Evolutionary conservation across 2,329 filamentous ascomycete genomes (phyloP).

Genomic region (Penicillium sp.): DNA sequence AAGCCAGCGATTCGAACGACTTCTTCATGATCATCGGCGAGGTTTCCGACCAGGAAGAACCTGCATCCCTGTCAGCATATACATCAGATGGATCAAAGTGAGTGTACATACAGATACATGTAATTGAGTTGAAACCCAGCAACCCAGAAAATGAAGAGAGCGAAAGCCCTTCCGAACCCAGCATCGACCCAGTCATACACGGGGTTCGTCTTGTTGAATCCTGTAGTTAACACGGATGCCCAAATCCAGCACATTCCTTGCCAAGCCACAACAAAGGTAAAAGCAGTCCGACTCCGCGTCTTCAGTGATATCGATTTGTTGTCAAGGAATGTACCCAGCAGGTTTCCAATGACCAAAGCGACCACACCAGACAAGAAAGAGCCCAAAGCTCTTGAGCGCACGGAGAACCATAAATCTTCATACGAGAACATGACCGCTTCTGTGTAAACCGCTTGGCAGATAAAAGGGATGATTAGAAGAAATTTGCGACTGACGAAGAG

Average conservation of each 20-base stretch:
- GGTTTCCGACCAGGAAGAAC: conserved; percentile 68
- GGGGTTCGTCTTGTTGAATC: conserved; percentile 57
- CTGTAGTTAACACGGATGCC: conserved; percentile 63
- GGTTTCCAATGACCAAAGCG: conserved; percentile 63
- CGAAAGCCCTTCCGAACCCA: conserved; percentile 66
- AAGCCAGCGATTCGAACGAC: conserved; percentile 67
- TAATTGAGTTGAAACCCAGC: conserved; percentile 72
- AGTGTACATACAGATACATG: conserved; percentile 58
- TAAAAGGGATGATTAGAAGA: conserved; percentile 64
- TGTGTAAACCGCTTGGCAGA: conserved; percentile 67
- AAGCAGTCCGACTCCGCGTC: conserved; percentile 54
- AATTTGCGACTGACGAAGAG: conserved; percentile 62
- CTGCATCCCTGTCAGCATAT: conserved; percentile 32
- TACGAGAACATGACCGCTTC: conserved; percentile 74
- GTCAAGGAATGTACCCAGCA: conserved; percentile 66
- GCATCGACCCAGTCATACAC: conserved; percentile 64
- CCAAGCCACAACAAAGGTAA: conserved; percentile 49
- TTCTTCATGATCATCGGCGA: conserved; percentile 61
- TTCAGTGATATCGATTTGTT: conserved; percentile 55
- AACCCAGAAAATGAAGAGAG: conserved; percentile 65
- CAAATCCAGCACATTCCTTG: conserved; percentile 73
- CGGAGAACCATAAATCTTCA: conserved; percentile 65
- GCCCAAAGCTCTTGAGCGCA: conserved; percentile 66
- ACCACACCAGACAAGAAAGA: conserved; percentile 69
- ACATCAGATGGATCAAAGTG: not conserved